These are phyloP conservation scores for Piper betle DNA, from an alignment of 164 flowering plant genomes.

Conservation along the genomic window DNA sequence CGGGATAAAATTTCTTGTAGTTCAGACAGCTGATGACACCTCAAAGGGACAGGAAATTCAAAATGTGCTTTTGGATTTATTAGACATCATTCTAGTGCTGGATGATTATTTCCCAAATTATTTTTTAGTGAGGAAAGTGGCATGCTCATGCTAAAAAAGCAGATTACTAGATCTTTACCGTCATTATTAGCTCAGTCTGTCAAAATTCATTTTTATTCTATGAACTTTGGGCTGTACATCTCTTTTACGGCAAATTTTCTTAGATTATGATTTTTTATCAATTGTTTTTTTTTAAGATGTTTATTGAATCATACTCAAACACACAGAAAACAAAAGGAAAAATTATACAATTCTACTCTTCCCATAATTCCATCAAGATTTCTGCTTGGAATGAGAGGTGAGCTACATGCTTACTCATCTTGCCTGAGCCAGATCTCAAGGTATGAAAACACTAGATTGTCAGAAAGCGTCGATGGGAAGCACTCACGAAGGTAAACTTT, in stretches of 20 bases:
- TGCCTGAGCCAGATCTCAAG: conserved; percentile 56
- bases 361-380: conserved; percentile 42
- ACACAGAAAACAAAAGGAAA: conserved; percentile 36
- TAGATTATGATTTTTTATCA: no score
- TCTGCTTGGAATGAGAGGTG: conserved; percentile 44
- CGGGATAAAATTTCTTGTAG: no score
- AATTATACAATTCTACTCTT: conserved; percentile 23
- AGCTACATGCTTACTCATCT: conserved; percentile 61
- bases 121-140: no score
- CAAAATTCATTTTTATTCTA: neutral
- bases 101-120: no score
- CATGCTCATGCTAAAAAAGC: neutral
- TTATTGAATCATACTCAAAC: neutral
- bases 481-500: conserved; percentile 24
- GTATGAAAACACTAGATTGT: conserved; percentile 44
- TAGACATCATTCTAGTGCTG: no score
- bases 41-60: no score
- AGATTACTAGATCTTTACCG: neutral
- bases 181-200: neutral
- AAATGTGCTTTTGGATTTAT: no score
- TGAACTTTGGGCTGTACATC: neutral
- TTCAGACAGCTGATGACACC: no score
- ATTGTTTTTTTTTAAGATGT: conserved; percentile 1
- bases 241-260: neutral
- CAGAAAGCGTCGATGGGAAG: conserved; percentile 16